Percentiles rank a stretch among this genome's conserved stretches.
phyloP scores from a whole-genome alignment of 192 early-diverging fungal species.

The Coemansia sp. region DNA sequence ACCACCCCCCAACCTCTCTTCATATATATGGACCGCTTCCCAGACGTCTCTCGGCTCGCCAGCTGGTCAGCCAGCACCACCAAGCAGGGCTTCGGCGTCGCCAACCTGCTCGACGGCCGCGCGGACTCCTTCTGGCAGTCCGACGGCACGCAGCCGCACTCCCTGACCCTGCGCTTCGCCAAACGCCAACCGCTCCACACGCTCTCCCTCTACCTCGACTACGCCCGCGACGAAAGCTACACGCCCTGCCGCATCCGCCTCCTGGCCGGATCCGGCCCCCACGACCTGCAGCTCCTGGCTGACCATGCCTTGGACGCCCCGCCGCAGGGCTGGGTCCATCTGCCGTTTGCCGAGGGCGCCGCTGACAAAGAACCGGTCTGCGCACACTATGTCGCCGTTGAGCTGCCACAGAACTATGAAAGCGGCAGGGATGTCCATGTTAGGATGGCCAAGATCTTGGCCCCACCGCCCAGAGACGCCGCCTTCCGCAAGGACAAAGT shows the following conservation, averaged over 20 bases:
- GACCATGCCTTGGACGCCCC: constrained; percentile 16
- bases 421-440: constrained; percentile 45
- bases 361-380: background rate
- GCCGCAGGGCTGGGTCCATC: constrained; percentile 35
- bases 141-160: constrained; percentile 47
- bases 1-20: background rate
- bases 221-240: constrained; percentile 47
- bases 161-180: constrained; percentile 24
- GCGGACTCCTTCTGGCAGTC: constrained; percentile 48
- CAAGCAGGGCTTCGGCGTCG: constrained; percentile 31
- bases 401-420: constrained; percentile 43
- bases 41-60: constrained; percentile 18
- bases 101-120: constrained; percentile 25
- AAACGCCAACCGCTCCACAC: constrained; percentile 25
- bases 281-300: constrained; percentile 29
- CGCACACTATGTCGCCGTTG: no score
- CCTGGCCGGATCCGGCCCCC: constrained; percentile 19
- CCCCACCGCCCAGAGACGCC: constrained; percentile 23
- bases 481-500: constrained; percentile 30
- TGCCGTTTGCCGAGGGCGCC: constrained; percentile 15
- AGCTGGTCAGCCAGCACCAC: constrained; percentile 33
- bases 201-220: constrained; percentile 29
- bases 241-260: constrained; percentile 37
- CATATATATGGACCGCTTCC: constrained; percentile 3
- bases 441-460: constrained; percentile 23